Percentiles rank a stretch among this genome's conserved stretches.
Conservation (phyloP, 441 rosid genomes). For the Pelargonium myrrhifolium region DNA sequence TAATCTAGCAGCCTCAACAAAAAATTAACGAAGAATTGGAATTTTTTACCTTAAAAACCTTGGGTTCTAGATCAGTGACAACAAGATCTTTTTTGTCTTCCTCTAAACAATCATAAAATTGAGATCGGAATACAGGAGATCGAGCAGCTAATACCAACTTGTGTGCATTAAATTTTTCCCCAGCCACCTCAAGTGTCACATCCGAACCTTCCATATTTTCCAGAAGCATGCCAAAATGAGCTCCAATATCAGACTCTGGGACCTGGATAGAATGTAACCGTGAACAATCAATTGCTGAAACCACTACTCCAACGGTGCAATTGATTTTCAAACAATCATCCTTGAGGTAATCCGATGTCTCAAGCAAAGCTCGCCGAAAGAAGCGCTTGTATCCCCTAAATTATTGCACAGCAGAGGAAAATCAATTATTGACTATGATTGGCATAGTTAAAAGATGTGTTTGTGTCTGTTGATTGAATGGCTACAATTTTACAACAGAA, state of each 20-base stretch:
- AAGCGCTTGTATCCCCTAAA: conserved; percentile 94
- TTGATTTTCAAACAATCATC: conserved; percentile 64
- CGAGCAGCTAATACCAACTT: conserved; percentile 90
- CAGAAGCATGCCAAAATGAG: conserved; percentile 67
- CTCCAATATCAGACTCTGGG: conserved; percentile 69
- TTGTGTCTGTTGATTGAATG: neutral
- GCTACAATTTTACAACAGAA: neutral
- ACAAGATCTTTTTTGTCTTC: conserved; percentile 52
- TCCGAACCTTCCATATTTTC: conserved; percentile 71
- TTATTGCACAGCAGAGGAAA: neutral
- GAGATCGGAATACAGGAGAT: conserved; percentile 92
- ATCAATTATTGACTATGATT: neutral
- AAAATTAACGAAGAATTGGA: neutral
- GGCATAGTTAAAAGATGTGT: neutral
- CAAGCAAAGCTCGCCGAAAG: conserved; percentile 59
- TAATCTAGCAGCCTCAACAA: neutral
- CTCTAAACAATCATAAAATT: conserved; percentile 90
- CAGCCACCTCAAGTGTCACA: conserved; percentile 69
- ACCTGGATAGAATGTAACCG: conserved; percentile 56
- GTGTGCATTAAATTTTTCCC: conserved; percentile 71
- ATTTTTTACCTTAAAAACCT: conserved; percentile 66
- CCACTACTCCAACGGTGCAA: conserved; percentile 90
- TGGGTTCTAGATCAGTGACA: conserved; percentile 80
- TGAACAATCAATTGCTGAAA: conserved; percentile 82
- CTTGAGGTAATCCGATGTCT: conserved; percentile 80